Conservation (phyloP, 164 flowering plant genomes). For the Vitis riparia region DNA sequence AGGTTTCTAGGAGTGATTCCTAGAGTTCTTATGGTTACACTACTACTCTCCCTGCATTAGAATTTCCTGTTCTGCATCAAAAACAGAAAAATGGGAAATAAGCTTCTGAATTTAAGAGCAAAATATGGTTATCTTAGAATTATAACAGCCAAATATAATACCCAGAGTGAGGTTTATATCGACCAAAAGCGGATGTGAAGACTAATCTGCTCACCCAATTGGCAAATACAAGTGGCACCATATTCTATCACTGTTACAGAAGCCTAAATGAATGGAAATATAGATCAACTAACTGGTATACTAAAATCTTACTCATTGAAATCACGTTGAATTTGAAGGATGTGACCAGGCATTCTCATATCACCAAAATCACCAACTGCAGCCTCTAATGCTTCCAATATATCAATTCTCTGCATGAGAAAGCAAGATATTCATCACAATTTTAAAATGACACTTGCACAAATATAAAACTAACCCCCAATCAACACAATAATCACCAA, state of each 20-base stretch:
- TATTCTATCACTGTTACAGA: neutral
- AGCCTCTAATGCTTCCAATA: conserved; percentile 82
- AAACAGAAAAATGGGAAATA: too few relatives aligned
- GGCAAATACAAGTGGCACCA: neutral
- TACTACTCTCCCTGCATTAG: too few relatives aligned
- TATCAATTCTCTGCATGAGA: conserved; percentile 72
- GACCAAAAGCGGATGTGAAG: neutral
- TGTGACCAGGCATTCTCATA: conserved; percentile 24
- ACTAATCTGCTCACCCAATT: neutral
- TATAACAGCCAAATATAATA: neutral
- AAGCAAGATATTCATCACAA: conserved; percentile 1
- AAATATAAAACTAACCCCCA: neutral
- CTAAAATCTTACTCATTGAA: conserved; percentile 73
- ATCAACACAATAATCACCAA: neutral
- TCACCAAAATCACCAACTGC: conserved; percentile 34
- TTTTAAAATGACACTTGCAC: neutral
- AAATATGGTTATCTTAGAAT: too few relatives aligned
- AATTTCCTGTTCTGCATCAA: too few relatives aligned
- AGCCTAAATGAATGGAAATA: neutral
- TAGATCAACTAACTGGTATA: neutral
- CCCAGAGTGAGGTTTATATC: neutral
- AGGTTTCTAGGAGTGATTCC: too few relatives aligned
- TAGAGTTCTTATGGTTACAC: too few relatives aligned
- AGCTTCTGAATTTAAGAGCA: too few relatives aligned
- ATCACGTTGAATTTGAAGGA: conserved; percentile 57